Percentiles rank a stretch among this genome's conserved stretches.
phyloP scores from a whole-genome alignment of 129 eudicot genomes.

The Logfia minima region DNA sequence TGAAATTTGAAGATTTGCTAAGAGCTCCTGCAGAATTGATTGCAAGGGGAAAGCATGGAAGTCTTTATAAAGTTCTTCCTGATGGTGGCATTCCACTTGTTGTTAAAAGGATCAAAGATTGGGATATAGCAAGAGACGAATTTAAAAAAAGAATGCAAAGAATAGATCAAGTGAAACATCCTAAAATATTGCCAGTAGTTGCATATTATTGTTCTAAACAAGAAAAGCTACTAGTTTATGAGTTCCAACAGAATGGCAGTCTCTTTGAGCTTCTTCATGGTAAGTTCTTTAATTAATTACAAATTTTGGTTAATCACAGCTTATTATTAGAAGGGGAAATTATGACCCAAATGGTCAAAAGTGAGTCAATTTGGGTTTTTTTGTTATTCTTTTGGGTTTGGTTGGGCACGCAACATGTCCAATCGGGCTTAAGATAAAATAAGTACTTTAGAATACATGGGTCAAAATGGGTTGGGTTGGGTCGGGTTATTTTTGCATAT shows the following conservation, averaged over 20 bases:
- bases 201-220: slow-evolving; percentile 75
- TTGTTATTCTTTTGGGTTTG: neutral
- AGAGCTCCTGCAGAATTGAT: slow-evolving; percentile 74
- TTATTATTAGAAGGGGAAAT: neutral
- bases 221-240: slow-evolving; percentile 76
- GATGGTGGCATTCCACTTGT: slow-evolving; percentile 41
- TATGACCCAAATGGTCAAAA: neutral
- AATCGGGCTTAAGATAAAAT: neutral
- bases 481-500: neutral
- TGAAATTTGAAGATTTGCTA: slow-evolving; percentile 71
- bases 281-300: slow-evolving; percentile 23
- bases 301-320: neutral
- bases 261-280: slow-evolving; percentile 73
- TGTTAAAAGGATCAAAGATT: slow-evolving; percentile 72
- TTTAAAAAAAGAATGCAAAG: slow-evolving; percentile 71
- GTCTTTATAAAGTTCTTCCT: slow-evolving; percentile 61
- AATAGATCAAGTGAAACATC: slow-evolving; percentile 58
- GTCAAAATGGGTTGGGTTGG: neutral
- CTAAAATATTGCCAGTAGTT: slow-evolving; percentile 47
- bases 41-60: slow-evolving; percentile 71
- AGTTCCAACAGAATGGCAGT: slow-evolving; percentile 65
- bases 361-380: neutral
- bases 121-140: slow-evolving; percentile 57
- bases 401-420: neutral
- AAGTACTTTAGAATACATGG: neutral